phyloP scores from a whole-genome alignment of 495 filamentous ascomycete genomes.

The Xylaria acuta region DNA sequence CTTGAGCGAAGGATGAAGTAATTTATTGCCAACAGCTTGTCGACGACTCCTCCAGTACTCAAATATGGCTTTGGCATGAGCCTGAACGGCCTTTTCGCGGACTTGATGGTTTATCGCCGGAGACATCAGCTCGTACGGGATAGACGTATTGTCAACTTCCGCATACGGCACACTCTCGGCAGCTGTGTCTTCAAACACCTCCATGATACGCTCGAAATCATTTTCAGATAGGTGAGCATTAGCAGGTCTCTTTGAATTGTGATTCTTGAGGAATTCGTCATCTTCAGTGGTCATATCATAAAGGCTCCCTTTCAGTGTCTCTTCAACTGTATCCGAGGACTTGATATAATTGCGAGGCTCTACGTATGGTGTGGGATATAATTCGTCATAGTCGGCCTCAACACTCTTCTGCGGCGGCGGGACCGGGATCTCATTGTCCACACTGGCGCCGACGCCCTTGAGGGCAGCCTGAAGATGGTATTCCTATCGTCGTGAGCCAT shows the following conservation, averaged over 20 bases:
- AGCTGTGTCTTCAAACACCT: constrained; percentile 89
- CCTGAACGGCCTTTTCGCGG: constrained; percentile 62
- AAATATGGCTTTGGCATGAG: constrained; percentile 86
- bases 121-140: constrained; percentile 81
- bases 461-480: constrained; percentile 97
- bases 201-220: constrained; percentile 93
- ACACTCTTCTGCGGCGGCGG: constrained; percentile 76
- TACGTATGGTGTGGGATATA: constrained; percentile 79
- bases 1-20: constrained; percentile 80
- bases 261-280: constrained; percentile 78
- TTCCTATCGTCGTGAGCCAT: constrained; percentile 66
- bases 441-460: constrained; percentile 72
- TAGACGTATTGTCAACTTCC: constrained; percentile 82
- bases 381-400: constrained; percentile 79
- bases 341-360: constrained; percentile 94
- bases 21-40: constrained; percentile 65
- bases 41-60: constrained; percentile 85
- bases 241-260: constrained; percentile 76
- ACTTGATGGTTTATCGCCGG: constrained; percentile 65
- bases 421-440: constrained; percentile 82
- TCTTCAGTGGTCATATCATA: constrained; percentile 96
- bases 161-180: constrained; percentile 84
- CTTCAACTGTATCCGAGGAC: constrained; percentile 97
- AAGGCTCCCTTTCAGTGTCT: constrained; percentile 76
- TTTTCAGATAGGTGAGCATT: constrained; percentile 77